Evolutionary conservation across 805 yeast genomes (phyloP).

Genomic region (Metschnikowia bowlesiae): DNA sequence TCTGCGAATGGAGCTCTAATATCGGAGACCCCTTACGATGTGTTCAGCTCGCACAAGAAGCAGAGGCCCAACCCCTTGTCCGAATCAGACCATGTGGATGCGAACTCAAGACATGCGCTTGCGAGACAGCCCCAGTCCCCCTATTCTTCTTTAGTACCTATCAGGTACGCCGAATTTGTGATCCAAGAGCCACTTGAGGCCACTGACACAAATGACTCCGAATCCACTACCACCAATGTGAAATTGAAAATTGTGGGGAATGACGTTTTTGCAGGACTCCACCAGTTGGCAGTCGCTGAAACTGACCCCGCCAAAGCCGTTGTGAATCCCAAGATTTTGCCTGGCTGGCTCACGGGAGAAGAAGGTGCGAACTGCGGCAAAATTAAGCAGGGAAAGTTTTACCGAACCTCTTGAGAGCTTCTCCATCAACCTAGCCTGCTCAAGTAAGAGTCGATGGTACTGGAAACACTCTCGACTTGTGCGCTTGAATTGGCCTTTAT

Average conservation of each 20-base stretch:
- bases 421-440: constrained; percentile 5
- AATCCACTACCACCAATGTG: constrained; percentile 18
- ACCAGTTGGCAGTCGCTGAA: constrained; percentile 49
- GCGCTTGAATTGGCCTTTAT: constrained; percentile 6
- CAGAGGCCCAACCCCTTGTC: constrained; percentile 11
- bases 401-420: not conserved
- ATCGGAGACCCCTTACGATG: constrained; percentile 38
- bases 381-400: constrained; percentile 16
- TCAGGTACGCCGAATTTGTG: constrained; percentile 47
- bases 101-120: not conserved
- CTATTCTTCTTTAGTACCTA: constrained; percentile 54
- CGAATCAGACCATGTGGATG: not conserved
- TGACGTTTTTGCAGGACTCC: constrained; percentile 76
- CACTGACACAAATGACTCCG: constrained; percentile 7
- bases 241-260: constrained; percentile 50
- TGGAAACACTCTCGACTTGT: constrained; percentile 8
- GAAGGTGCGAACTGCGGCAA: constrained; percentile 52
- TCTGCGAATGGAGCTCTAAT: constrained; percentile 30
- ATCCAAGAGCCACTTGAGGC: constrained; percentile 30
- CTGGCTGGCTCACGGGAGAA: constrained; percentile 79
- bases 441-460: constrained; percentile 10
- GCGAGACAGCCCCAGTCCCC: constrained; percentile 18
- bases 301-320: constrained; percentile 28
- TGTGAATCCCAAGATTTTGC: constrained; percentile 53
- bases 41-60: constrained; percentile 21